Evolutionary conservation across 257 asterid species (phyloP).

Genomic region (Lantana camara): DNA sequence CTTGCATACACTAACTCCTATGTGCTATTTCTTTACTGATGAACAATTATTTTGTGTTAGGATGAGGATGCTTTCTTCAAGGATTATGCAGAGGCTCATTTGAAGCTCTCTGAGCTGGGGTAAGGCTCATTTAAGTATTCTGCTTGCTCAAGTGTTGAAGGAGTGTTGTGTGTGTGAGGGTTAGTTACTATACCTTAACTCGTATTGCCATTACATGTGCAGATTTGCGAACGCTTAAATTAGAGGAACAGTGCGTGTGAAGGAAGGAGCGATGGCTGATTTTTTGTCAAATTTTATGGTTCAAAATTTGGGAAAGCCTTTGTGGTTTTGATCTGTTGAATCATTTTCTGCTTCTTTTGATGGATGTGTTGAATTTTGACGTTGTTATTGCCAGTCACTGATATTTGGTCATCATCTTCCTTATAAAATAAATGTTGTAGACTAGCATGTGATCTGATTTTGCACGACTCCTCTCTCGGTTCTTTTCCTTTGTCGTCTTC

Average conservation of each 20-base stretch:
- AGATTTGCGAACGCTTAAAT: constrained; percentile 67
- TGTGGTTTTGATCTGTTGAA: constrained; percentile 9
- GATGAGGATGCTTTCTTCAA: constrained; percentile 92
- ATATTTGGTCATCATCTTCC: constrained; percentile 26
- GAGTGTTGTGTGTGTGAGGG: neutral
- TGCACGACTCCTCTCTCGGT: no score
- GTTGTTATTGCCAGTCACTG: constrained; percentile 14
- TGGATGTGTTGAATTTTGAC: constrained; percentile 28
- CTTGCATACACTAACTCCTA: no score
- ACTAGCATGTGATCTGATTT: neutral
- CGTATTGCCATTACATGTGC: constrained; percentile 22
- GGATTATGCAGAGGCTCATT: constrained; percentile 74
- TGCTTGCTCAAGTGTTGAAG: neutral
- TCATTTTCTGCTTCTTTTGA: constrained; percentile 28
- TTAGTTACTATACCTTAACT: neutral
- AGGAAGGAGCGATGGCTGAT: constrained; percentile 21
- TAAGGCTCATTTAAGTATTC: constrained; percentile 25
- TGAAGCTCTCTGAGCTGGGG: constrained; percentile 92
- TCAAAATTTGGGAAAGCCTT: constrained; percentile 20
- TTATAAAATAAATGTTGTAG: neutral
- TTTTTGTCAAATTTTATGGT: constrained; percentile 23
- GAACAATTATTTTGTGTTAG: constrained; percentile 30
- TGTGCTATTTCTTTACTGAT: neutral
- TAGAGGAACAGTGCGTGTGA: neutral
- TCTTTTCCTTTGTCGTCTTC: no score